A percentile compares a stretch with the other conserved stretches of the same genome.
Evolutionary conservation across 2,329 filamentous ascomycete species (phyloP).

Genomic region (Reticulascus tulasneorum): DNA sequence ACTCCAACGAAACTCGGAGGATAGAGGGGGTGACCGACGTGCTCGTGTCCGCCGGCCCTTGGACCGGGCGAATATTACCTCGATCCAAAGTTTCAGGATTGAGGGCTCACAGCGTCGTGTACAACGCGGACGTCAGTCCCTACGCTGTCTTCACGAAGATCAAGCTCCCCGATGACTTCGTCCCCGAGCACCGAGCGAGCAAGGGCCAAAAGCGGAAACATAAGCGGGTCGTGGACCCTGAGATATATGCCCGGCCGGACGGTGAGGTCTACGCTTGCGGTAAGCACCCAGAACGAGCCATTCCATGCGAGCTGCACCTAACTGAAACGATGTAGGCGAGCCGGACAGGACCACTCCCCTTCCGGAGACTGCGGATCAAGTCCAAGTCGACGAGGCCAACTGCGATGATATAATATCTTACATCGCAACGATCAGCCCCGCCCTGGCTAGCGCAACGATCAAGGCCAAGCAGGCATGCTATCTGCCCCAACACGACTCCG

Average conservation of each 20-base stretch:
- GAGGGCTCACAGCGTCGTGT: slow-evolving; percentile 63
- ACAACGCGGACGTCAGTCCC: slow-evolving; percentile 60
- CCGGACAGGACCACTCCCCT: slow-evolving; percentile 73
- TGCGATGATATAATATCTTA: slow-evolving; percentile 87
- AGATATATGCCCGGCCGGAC: slow-evolving; percentile 89
- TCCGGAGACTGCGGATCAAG: slow-evolving; percentile 70
- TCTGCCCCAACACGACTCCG: slow-evolving; percentile 70
- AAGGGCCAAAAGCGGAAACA: slow-evolving; percentile 49
- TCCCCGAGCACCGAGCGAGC: slow-evolving; percentile 44
- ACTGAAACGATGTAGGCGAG: slow-evolving; percentile 47
- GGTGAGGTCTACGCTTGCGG: slow-evolving; percentile 92
- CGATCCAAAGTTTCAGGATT: slow-evolving; percentile 54
- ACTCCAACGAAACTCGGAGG: slow-evolving; percentile 26
- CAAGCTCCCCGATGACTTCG: slow-evolving; percentile 62
- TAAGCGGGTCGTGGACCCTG: slow-evolving; percentile 69
- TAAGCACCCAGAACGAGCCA: slow-evolving; percentile 22
- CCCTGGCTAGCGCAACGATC: slow-evolving; percentile 65
- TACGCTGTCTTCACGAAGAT: slow-evolving; percentile 88
- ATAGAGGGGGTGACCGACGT: slow-evolving; percentile 49
- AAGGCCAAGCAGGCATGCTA: slow-evolving; percentile 87
- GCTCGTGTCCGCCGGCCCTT: slow-evolving; percentile 56
- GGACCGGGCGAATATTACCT: slow-evolving; percentile 58
- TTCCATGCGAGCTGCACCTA: background rate
- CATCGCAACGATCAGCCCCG: slow-evolving; percentile 60
- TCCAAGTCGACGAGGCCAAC: slow-evolving; percentile 68